These are phyloP conservation scores for Centella asiatica DNA, from an alignment of 129 eudicot species.

Conservation along the genomic window DNA sequence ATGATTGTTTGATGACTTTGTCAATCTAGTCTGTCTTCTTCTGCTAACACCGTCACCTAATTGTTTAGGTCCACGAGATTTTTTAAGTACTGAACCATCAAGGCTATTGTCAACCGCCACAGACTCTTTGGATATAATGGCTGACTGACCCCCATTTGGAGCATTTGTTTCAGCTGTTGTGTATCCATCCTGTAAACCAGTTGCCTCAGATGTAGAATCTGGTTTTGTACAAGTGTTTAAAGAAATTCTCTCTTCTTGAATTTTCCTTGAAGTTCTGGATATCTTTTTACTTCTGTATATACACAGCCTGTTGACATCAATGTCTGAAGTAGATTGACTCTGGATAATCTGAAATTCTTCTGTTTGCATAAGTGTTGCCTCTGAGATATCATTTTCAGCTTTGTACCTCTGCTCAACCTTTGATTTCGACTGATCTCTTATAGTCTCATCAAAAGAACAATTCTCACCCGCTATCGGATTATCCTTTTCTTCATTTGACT, in stretches of 20 bases:
- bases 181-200: neutral
- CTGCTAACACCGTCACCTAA: neutral
- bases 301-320: neutral
- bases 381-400: neutral
- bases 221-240: neutral
- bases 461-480: neutral
- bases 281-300: constrained; percentile 9
- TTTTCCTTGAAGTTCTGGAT: neutral
- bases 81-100: constrained; percentile 3
- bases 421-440: neutral
- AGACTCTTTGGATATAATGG: neutral
- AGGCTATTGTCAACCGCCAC: neutral
- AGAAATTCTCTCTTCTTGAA: neutral
- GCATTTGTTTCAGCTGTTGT: neutral
- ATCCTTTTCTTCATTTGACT: neutral
- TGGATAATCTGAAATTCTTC: neutral
- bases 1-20: neutral
- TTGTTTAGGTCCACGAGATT: neutral
- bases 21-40: neutral
- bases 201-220: neutral
- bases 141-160: neutral
- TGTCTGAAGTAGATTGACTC: neutral
- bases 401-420: neutral
- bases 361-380: neutral
- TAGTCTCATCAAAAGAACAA: neutral